Evolutionary conservation across 352 stramenopile genomes (phyloP).

Genomic region (Phytophthora macrochlamydospora): DNA sequence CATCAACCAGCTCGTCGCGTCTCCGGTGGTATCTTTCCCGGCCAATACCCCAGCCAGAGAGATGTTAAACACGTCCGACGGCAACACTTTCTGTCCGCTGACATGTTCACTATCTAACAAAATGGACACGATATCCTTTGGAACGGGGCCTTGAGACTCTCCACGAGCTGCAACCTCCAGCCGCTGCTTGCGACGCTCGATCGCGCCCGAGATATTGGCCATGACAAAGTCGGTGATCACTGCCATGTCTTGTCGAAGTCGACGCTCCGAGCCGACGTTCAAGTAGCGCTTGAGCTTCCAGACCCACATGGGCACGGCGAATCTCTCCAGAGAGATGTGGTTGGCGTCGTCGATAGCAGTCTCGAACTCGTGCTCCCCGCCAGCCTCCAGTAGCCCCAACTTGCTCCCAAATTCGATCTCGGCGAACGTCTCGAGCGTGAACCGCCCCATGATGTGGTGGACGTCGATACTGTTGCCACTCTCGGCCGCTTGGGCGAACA

Average conservation of each 20-base stretch:
- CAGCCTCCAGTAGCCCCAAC: conserved; percentile 41
- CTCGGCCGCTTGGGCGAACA: conserved; percentile 23
- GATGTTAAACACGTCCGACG: conserved; percentile 61
- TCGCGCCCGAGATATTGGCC: conserved; percentile 37
- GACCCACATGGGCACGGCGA: conserved; percentile 35
- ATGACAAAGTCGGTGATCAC: conserved; percentile 45
- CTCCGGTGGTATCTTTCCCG: conserved; percentile 65
- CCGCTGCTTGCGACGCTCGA: conserved; percentile 26
- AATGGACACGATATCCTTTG: conserved; percentile 39
- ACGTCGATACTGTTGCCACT: conserved; percentile 37
- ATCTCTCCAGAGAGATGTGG: conserved; percentile 32
- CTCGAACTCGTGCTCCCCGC: conserved; percentile 47
- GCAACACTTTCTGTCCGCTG: conserved; percentile 28
- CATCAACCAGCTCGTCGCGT: conserved; percentile 67
- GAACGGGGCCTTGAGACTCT: conserved; percentile 3
- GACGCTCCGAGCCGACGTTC: conserved; percentile 41
- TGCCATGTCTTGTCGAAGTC: conserved; percentile 30
- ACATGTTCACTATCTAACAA: conserved; percentile 36
- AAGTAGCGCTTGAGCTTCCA: conserved; percentile 56
- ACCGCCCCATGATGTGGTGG: conserved; percentile 45
- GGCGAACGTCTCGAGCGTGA: conserved; percentile 52
- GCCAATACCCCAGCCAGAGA: conserved; percentile 68
- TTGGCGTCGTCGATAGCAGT: conserved; percentile 42
- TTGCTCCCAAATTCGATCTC: conserved; percentile 54
- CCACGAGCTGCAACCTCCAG: conserved; percentile 19